Evolutionary conservation across 2,329 filamentous ascomycete genomes (phyloP).

Genomic region (Zymoseptoria ardabiliae): DNA sequence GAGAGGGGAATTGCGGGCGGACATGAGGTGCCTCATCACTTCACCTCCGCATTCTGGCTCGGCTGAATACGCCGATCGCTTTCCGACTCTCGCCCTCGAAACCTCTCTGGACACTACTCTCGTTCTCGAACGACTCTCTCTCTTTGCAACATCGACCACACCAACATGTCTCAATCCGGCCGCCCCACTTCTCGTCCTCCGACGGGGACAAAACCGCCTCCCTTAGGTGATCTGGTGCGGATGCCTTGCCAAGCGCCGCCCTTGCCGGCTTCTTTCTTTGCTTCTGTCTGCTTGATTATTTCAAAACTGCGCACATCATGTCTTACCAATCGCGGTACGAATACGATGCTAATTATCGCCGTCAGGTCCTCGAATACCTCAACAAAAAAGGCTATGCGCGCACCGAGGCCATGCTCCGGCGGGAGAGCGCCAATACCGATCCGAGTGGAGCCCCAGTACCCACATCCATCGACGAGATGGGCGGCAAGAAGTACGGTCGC

Average conservation of each 20-base stretch:
- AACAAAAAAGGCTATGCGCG: slow-evolving; percentile 90
- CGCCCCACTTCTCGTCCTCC: background rate
- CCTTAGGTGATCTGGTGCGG: background rate
- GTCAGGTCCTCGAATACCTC: slow-evolving; percentile 82
- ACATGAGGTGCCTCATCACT: too few species aligned
- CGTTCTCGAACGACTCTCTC: too few species aligned
- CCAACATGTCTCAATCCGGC: background rate
- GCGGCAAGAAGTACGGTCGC: slow-evolving; percentile 68
- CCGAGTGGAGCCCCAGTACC: slow-evolving; percentile 71
- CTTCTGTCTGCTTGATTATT: background rate
- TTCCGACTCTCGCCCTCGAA: too few species aligned
- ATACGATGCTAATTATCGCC: slow-evolving; percentile 15
- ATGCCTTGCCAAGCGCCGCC: background rate
- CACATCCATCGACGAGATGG: slow-evolving; percentile 55
- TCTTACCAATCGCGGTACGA: background rate
- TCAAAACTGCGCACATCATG: slow-evolving; percentile 2
- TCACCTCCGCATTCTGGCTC: too few species aligned
- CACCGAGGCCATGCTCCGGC: slow-evolving; percentile 85
- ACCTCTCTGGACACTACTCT: too few species aligned
- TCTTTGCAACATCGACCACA: background rate
- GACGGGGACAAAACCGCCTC: background rate
- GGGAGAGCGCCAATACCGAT: slow-evolving; percentile 79
- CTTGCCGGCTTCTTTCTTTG: background rate
- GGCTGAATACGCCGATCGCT: too few species aligned
- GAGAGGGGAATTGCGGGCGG: background rate